These are phyloP conservation scores for Melanogaster broomeanus DNA, from an alignment of 768 basidiomycete species.

Conservation along the genomic window DNA sequence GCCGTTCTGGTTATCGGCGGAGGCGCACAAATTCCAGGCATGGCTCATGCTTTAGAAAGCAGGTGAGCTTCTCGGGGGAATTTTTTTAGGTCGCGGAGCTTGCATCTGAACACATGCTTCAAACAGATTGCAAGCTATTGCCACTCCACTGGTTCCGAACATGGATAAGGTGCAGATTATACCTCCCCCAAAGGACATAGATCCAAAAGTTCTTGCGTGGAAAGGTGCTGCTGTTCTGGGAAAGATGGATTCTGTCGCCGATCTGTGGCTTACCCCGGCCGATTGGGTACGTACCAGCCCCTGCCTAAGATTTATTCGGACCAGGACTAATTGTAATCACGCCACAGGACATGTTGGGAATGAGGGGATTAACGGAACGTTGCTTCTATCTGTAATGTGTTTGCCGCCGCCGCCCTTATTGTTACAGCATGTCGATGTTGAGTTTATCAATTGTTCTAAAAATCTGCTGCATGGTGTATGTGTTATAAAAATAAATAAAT, in stretches of 20 bases:
- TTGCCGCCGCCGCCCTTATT: neutral
- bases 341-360: conserved; percentile 69
- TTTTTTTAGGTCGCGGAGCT: neutral
- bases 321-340: conserved; percentile 2
- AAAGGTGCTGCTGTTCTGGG: conserved; percentile 92
- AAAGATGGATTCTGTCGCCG: conserved; percentile 87
- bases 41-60: conserved; percentile 86
- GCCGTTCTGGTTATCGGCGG: conserved; percentile 90
- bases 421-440: neutral
- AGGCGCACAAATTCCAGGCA: conserved; percentile 74
- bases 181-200: conserved; percentile 92
- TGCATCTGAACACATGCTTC: conserved; percentile 5
- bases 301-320: conserved; percentile 2
- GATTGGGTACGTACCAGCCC: conserved; percentile 82
- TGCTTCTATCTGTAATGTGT: conserved; percentile 73
- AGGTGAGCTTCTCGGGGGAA: conserved; percentile 46
- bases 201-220: conserved; percentile 90
- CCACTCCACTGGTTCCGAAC: conserved; percentile 75
- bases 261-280: conserved; percentile 82
- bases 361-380: conserved; percentile 79
- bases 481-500: neutral
- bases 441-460: neutral
- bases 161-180: conserved; percentile 92
- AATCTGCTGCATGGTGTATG: neutral
- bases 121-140: conserved; percentile 75